These are phyloP conservation scores for Talaromyces stipitatus DNA, from an alignment of 495 filamentous ascomycete genomes.

Conservation along the genomic window DNA sequence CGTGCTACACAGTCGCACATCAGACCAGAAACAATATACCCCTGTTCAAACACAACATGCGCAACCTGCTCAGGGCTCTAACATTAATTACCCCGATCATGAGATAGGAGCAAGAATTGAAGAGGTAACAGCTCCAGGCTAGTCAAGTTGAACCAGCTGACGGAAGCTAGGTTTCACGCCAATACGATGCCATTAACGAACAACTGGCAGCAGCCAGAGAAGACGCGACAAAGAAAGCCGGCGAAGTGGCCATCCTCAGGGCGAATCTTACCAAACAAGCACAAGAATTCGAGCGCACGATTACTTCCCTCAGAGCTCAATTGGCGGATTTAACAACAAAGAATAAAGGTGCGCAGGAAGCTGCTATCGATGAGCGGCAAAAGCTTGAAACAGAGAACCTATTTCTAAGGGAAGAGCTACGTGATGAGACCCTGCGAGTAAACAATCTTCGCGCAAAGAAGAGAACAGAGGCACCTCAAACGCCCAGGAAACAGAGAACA, in stretches of 20 bases:
- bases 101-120: conserved; percentile 8
- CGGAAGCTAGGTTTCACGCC: conserved; percentile 43
- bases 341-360: conserved; percentile 50
- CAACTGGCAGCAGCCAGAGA: conserved; percentile 42
- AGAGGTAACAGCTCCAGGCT: conserved; percentile 8
- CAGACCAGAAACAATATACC: neutral
- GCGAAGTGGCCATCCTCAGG: conserved; percentile 63
- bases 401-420: conserved; percentile 59
- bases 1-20: neutral
- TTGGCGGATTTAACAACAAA: conserved; percentile 49
- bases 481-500: conserved; percentile 51
- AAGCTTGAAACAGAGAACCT: conserved; percentile 54
- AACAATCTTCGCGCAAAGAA: conserved; percentile 39
- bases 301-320: conserved; percentile 43
- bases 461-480: conserved; percentile 34
- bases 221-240: conserved; percentile 45
- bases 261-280: conserved; percentile 49
- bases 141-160: conserved; percentile 4
- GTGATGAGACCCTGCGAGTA: conserved; percentile 45
- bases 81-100: neutral
- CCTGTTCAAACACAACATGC: conserved; percentile 1
- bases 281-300: conserved; percentile 48
- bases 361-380: conserved; percentile 46
- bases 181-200: conserved; percentile 40
- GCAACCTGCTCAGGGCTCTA: neutral